Percentiles rank a stretch among this genome's conserved stretches.
These are phyloP conservation scores for Citrus hindsii DNA, from an alignment of 345 rosid species.

Conservation along the genomic window DNA sequence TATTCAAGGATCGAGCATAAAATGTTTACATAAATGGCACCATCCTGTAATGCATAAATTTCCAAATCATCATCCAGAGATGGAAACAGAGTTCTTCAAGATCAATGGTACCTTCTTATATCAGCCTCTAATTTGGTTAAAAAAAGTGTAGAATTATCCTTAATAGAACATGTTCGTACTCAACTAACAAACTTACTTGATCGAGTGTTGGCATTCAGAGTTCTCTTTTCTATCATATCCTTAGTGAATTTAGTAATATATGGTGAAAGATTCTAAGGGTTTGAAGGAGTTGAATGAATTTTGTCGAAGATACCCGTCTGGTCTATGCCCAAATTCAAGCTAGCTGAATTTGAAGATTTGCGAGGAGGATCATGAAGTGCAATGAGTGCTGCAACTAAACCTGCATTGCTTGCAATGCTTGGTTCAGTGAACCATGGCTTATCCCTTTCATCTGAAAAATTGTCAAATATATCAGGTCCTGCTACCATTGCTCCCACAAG, in stretches of 20 bases:
- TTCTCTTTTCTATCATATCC: neutral
- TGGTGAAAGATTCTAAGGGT: neutral
- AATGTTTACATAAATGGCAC: neutral
- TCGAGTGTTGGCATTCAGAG: neutral
- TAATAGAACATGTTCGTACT: neutral
- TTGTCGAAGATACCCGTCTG: conserved; percentile 37
- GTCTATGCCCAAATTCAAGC: conserved; percentile 39
- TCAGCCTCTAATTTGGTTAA: neutral
- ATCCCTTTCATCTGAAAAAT: conserved; percentile 37
- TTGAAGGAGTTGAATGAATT: conserved; percentile 13
- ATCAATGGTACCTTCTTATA: neutral
- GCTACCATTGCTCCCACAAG: conserved; percentile 44
- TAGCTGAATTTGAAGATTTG: neutral
- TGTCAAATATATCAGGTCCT: conserved; percentile 40
- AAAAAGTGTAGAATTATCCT: neutral
- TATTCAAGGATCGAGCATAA: neutral
- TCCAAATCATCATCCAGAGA: neutral
- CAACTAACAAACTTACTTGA: neutral
- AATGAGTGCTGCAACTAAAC: conserved; percentile 53
- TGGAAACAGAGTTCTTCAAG: neutral
- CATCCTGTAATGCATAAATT: neutral
- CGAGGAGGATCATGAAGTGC: conserved; percentile 48
- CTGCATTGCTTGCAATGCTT: conserved; percentile 39
- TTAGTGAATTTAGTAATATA: neutral
- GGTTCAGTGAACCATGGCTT: conserved; percentile 45